Percentiles rank a stretch among this genome's conserved stretches.
Evolutionary conservation across 2,329 filamentous ascomycete species (phyloP).

Genomic region (Colletotrichum lentis): DNA sequence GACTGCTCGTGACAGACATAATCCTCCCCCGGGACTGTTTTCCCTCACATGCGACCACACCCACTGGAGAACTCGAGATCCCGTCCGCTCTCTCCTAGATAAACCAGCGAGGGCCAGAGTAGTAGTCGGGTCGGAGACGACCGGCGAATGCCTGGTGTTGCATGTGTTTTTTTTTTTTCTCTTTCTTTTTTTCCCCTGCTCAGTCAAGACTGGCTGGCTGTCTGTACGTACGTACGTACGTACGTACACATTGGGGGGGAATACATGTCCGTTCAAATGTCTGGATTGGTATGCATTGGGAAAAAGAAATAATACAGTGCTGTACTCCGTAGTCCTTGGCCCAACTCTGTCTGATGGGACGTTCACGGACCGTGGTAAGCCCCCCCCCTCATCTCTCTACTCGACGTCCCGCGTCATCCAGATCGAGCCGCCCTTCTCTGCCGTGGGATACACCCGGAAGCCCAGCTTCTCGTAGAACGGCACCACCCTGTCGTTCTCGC

Average conservation of each 20-base stretch:
- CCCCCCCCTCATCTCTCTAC: constrained; percentile 33
- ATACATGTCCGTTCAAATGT: too few species aligned
- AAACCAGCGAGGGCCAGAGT: constrained; percentile 29
- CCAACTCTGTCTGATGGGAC: too few species aligned
- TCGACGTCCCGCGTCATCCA: constrained; percentile 54
- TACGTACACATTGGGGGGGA: too few species aligned
- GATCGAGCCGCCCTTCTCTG: constrained; percentile 48
- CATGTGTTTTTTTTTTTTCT: background rate
- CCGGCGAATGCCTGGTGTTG: constrained; percentile 30
- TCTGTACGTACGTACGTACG: too few species aligned
- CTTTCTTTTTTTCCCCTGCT: too few species aligned
- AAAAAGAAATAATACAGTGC: too few species aligned
- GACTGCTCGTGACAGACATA: too few species aligned
- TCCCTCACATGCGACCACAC: constrained; percentile 27
- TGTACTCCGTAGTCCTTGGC: too few species aligned
- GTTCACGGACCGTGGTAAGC: too few species aligned
- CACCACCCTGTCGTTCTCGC: constrained; percentile 58
- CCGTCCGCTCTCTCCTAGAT: constrained; percentile 34
- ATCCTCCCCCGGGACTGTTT: too few species aligned
- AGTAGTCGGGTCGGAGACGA: constrained; percentile 7
- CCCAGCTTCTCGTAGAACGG: constrained; percentile 58
- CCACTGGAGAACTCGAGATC: constrained; percentile 34
- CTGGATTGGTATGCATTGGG: too few species aligned
- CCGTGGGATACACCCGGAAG: constrained; percentile 51
- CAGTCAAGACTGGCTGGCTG: too few species aligned